Base-by-base conservation (phyloP, 768 basidiomycete genomes). In the Gloeostereum incarnatum region DNA sequence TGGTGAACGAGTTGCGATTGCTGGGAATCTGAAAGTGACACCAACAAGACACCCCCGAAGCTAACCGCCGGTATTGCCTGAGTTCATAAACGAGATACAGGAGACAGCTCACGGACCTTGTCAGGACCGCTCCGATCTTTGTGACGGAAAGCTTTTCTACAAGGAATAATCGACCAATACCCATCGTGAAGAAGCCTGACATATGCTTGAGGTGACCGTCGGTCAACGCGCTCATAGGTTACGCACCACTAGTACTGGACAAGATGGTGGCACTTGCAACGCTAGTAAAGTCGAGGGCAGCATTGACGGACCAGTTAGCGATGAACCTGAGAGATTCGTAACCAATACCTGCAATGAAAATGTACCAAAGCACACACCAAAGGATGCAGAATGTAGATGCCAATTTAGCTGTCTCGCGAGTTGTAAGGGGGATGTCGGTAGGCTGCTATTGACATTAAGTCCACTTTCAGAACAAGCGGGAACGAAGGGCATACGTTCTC, bases 251-350 rank as follows among this genome's bases (percentile, higher is more conserved):
- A 68, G 80, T 93, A 51, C 82, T 80, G 2, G 87, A 83, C 36
- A 96, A 59, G 25, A 97, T 81, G 3, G 93, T 96, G 14, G 88
- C 78, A 55, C 90, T 94, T 2, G 89, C 88, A n/a, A 97, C 93
- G 49, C 81, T 90, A 1, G 94, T 98, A 54, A 81, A 85, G 21
- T 75, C 79, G 31, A 98, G 67, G 14, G 85, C 69, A 1, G 80
- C 81, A 53, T 93, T 96, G 21, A 94, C 63, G 8, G 78, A 58
- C 89, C 92, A 98, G 52, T 98, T 98, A 9, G 94, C 94, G 25
- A 79, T 65, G 51, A 99, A 96, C 52, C 52, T 53, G 4, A 21
- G 11, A 5, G 21, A 34, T 8, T 14, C n/a, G 6, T 4, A n/a
- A 17, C 14, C 8, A 3, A 17, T 3, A 25, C 6, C 8, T 23